A percentile compares a stretch with the other conserved stretches of the same genome.
These are phyloP conservation scores for Aureobasidium sp. DNA, from an alignment of 2,329 filamentous ascomycete genomes.

Conservation along the genomic window DNA sequence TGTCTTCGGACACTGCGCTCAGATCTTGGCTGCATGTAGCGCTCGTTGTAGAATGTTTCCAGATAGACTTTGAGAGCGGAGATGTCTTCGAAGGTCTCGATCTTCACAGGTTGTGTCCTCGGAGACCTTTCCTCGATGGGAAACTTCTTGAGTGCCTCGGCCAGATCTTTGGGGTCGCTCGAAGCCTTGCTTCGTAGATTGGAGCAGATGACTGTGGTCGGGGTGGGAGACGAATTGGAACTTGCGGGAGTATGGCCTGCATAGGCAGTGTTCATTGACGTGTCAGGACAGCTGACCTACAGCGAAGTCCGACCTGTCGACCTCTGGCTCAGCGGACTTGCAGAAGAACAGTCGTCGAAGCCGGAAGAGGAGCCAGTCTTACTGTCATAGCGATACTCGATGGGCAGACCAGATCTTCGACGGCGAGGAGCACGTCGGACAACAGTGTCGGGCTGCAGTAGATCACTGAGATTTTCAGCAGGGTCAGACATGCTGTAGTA, in stretches of 20 bases:
- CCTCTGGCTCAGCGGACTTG: slow-evolving; percentile 23
- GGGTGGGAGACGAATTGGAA: neutral
- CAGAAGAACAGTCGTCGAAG: neutral
- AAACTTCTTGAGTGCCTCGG: slow-evolving; percentile 23
- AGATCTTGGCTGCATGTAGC: slow-evolving; percentile 46
- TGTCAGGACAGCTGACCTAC: slow-evolving; percentile 17
- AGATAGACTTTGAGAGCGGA: slow-evolving; percentile 78
- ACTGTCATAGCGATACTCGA: neutral
- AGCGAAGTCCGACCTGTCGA: slow-evolving; percentile 29
- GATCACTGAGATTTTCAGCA: slow-evolving; percentile 5
- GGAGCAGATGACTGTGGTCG: neutral
- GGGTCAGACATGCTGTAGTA: slow-evolving; percentile 5
- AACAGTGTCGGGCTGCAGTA: neutral
- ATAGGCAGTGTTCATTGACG: neutral
- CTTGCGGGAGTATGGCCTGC: neutral
- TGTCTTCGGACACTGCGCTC: slow-evolving; percentile 54
- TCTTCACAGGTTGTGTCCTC: slow-evolving; percentile 17
- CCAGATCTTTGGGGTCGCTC: slow-evolving; percentile 12
- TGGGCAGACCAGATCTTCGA: neutral
- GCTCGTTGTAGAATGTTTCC: slow-evolving; percentile 73
- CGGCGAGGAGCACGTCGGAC: neutral
- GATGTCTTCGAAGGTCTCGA: slow-evolving; percentile 64
- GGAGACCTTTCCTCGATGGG: slow-evolving; percentile 27
- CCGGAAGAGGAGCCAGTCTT: neutral
- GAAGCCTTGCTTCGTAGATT: neutral